These are phyloP conservation scores for Phaeosphaeria sp. DNA, from an alignment of 2,329 filamentous ascomycete genomes.

Conservation along the genomic window DNA sequence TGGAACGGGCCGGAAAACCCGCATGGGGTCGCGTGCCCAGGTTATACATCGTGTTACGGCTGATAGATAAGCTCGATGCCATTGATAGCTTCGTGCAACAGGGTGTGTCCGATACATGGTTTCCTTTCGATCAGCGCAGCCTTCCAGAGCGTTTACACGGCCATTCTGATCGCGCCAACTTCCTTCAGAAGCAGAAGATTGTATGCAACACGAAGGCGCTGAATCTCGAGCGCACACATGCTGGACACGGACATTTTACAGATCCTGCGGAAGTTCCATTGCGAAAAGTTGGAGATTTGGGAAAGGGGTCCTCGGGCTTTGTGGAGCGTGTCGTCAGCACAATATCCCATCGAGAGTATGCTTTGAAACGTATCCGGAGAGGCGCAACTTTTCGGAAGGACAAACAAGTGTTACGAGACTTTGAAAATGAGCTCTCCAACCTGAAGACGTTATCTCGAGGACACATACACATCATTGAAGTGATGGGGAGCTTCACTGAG, in stretches of 20 bases:
- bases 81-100: constrained; percentile 17
- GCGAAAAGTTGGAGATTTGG: constrained; percentile 16
- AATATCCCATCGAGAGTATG: constrained; percentile 25
- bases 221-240: constrained; percentile 11
- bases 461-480: constrained; percentile 26
- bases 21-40: constrained; percentile 20
- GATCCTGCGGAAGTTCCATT: constrained; percentile 14
- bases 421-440: constrained; percentile 19
- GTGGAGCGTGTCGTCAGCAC: constrained; percentile 31
- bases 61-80: constrained; percentile 12
- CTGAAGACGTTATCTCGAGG: constrained; percentile 16
- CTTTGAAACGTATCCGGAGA: constrained; percentile 26
- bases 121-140: constrained; percentile 15
- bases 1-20: constrained; percentile 7
- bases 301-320: constrained; percentile 22
- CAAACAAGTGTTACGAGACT: constrained; percentile 10
- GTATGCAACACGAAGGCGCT: constrained; percentile 16
- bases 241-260: constrained; percentile 16
- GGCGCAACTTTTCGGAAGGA: constrained; percentile 15
- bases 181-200: constrained; percentile 18
- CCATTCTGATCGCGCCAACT: constrained; percentile 4
- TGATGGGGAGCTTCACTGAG: constrained; percentile 42
- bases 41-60: constrained; percentile 19
- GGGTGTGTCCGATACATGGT: constrained; percentile 13
- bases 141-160: constrained; percentile 10